phyloP scores from a whole-genome alignment of 2,329 filamentous ascomycete species.

The Tolypocladium tropicale region DNA sequence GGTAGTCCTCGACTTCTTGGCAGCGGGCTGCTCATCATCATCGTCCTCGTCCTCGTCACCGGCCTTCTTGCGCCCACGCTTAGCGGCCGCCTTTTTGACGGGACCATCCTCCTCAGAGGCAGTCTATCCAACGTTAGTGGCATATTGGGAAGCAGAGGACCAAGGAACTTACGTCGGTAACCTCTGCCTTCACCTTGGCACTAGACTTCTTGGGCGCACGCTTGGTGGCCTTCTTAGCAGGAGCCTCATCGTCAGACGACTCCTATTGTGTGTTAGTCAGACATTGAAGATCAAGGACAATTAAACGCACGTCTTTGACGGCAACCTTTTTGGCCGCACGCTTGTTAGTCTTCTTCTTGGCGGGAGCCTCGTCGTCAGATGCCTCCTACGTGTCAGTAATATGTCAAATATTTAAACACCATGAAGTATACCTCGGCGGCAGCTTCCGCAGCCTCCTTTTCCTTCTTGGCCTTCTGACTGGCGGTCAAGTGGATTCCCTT shows the following conservation, averaged over 20 bases:
- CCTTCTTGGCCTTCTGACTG: slow-evolving; percentile 24
- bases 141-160: not conserved
- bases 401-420: not conserved
- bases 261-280: not conserved
- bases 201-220: slow-evolving; percentile 1
- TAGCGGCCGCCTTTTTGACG: slow-evolving; percentile 21
- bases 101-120: slow-evolving; percentile 6
- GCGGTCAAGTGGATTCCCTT: slow-evolving; percentile 47
- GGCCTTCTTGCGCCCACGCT: slow-evolving; percentile 24
- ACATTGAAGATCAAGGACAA: not conserved
- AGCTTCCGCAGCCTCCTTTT: slow-evolving; percentile 15
- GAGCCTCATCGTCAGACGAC: slow-evolving; percentile 3
- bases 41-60: slow-evolving; percentile 18
- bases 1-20: slow-evolving; percentile 24
- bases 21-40: slow-evolving; percentile 22
- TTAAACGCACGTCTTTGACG: not conserved
- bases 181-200: not conserved
- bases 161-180: not conserved
- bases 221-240: slow-evolving; percentile 12
- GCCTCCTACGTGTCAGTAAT: slow-evolving; percentile 13
- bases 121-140: not conserved
- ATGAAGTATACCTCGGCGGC: slow-evolving; percentile 10
- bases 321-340: not conserved
- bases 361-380: slow-evolving; percentile 14
- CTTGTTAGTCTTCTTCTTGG: slow-evolving; percentile 19